Conservation (phyloP, 345 rosid species). For the Kandelia obovata region DNA sequence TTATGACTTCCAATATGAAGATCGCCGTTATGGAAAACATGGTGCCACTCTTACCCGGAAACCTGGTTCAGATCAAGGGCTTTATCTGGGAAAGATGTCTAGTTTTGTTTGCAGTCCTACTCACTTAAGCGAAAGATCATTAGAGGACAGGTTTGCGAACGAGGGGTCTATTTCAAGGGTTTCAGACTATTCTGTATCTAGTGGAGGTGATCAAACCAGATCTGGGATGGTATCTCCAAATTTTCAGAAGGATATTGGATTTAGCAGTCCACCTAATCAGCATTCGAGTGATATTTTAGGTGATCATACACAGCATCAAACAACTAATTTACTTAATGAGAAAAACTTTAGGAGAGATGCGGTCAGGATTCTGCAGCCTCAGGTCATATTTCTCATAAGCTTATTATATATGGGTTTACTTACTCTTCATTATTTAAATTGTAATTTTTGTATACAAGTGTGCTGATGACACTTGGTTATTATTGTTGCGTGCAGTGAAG, state of each 20-base stretch:
- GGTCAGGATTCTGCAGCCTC: constrained; percentile 43
- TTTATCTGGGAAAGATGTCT: constrained; percentile 51
- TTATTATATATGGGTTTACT: no score
- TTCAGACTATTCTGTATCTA: constrained; percentile 77
- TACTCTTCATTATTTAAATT: no score
- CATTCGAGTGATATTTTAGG: constrained; percentile 38
- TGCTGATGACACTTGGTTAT: no score
- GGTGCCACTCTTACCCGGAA: constrained; percentile 58
- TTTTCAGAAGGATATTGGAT: constrained; percentile 55
- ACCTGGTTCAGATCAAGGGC: constrained; percentile 92
- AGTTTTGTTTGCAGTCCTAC: constrained; percentile 80
- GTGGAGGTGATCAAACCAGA: constrained; percentile 72
- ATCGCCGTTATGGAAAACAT: constrained; percentile 73
- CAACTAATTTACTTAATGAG: constrained; percentile 37
- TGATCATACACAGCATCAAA: constrained; percentile 34
- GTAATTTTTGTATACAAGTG: no score
- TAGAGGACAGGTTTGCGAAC: constrained; percentile 75
- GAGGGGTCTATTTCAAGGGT: constrained; percentile 79
- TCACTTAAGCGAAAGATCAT: constrained; percentile 48
- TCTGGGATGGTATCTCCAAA: constrained; percentile 64
- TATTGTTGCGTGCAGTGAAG: no score
- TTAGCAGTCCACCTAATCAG: constrained; percentile 58
- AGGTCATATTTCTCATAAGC: constrained; percentile 40
- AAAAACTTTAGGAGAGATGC: constrained; percentile 35
- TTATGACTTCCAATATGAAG: constrained; percentile 91